Base-by-base conservation (phyloP, 805 yeast species). In the Pichia scutulata region DNA sequence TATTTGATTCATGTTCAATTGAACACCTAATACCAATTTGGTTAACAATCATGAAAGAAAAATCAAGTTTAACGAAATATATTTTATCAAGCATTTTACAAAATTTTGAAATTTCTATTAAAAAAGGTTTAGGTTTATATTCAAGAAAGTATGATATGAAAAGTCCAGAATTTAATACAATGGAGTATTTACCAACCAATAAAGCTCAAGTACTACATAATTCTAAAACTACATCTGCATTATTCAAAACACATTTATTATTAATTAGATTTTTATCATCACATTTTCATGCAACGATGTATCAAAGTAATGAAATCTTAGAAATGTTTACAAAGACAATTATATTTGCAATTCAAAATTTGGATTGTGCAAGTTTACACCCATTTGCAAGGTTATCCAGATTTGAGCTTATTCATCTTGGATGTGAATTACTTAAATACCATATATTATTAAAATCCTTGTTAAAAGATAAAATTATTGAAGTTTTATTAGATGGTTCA, bases 121-220 rank as follows among this genome's bases (percentile, higher is more conserved):
- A 76, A 36, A 68, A 73, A 28, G 69, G 70, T 25, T 69, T 69
- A 40, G 97, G 98, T 4, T 64, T 92, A 12, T 90, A 78, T 64
- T 77, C 83, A 7, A 72, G 70, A 5, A 58, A 66, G 7, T 68
- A 69, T 55, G 95, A 89, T 63, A 63, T 79, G 7, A 60, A 58
- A 0, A 70, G 74, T 49, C 83, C 92, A 23, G 86, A 83, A 49
- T 83, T 73, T 64, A 69, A 78, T 55, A 75, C 73, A 47, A 93
- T 93, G 99, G 93, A 87, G 55, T 93, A 93, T 59, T 70, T 89
- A 1, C 97, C 99, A 12, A 82, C 95, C 43, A 82, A 85, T 66
- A 82, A 80, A 56, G 71, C 72, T 43, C 73, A 71, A 7, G 74
- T 83, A 8, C 77, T 77, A 48, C 78, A 76, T 52, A 67, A 70